Evolutionary conservation across 192 early-diverging fungal genomes (phyloP).

Genomic region (Pilaira anomala): DNA sequence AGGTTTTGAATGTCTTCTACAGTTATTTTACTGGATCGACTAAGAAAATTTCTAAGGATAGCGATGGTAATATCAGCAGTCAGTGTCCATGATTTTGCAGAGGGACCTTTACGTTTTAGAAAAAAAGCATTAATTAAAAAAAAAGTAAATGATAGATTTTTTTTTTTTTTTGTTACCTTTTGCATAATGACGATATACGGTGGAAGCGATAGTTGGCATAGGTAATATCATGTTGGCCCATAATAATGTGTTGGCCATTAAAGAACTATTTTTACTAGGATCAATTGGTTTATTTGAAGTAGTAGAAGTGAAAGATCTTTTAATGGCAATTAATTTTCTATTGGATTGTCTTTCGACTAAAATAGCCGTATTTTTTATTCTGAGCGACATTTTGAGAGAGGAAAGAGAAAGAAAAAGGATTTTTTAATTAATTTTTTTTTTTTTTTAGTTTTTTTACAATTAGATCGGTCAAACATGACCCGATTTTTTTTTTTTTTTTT

Average conservation of each 20-base stretch:
- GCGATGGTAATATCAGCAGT: slow-evolving; percentile 32
- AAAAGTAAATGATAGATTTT: neutral
- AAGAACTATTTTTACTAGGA: neutral
- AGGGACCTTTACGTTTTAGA: slow-evolving; percentile 36
- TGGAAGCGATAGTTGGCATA: slow-evolving; percentile 17
- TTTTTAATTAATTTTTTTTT: neutral
- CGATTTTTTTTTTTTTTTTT: no score
- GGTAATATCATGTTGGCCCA: slow-evolving; percentile 12
- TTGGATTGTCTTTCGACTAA: no score
- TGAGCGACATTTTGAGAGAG: neutral
- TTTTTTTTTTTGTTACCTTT: slow-evolving; percentile 6
- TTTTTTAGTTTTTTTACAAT: no score
- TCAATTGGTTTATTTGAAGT: neutral
- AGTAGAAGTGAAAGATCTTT: neutral
- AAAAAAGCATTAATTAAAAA: neutral
- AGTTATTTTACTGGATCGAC: slow-evolving; percentile 24
- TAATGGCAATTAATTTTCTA: no score
- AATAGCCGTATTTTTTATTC: neutral
- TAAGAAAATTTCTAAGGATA: slow-evolving; percentile 32
- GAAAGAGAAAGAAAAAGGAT: neutral
- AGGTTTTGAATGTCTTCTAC: slow-evolving; percentile 38
- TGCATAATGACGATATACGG: slow-evolving; percentile 15
- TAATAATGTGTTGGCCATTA: slow-evolving; percentile 11
- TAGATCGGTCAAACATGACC: no score
- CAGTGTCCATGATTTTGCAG: slow-evolving; percentile 43